Conservation (phyloP, 495 filamentous ascomycete species). For the Lophium mytilinum region DNA sequence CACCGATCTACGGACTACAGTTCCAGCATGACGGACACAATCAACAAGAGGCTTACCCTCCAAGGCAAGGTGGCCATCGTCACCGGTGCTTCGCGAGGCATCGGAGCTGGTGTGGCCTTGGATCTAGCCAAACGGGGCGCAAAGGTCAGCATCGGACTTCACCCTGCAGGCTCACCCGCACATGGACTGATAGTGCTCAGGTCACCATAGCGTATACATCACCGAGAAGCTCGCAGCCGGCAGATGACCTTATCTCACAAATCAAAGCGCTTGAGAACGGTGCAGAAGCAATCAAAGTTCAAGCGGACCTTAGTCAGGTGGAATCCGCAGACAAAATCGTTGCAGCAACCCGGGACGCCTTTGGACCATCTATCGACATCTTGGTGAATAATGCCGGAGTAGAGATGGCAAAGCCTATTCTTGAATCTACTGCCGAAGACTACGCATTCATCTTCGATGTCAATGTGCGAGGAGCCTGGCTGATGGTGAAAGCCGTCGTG, state of each 20-base stretch:
- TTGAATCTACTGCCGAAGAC: slow-evolving; percentile 32
- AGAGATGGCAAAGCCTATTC: slow-evolving; percentile 18
- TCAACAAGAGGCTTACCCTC: slow-evolving; percentile 2
- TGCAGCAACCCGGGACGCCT: slow-evolving; percentile 23
- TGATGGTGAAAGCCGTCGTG: slow-evolving; percentile 40
- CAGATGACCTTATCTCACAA: slow-evolving; percentile 28
- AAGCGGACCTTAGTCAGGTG: slow-evolving; percentile 33
- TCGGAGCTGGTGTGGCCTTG: slow-evolving; percentile 23
- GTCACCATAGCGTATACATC: slow-evolving; percentile 39
- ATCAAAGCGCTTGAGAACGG: slow-evolving; percentile 31
- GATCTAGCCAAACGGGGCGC: slow-evolving; percentile 26
- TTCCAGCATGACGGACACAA: neutral
- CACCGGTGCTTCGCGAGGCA: slow-evolving; percentile 26
- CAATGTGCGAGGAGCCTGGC: slow-evolving; percentile 36
- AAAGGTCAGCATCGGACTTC: slow-evolving; percentile 11
- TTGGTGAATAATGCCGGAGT: slow-evolving; percentile 34
- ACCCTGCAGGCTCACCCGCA: neutral
- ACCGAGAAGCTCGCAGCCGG: slow-evolving; percentile 28
- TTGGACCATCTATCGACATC: slow-evolving; percentile 33
- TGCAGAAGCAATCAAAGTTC: slow-evolving; percentile 31
- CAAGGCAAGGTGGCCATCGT: slow-evolving; percentile 27
- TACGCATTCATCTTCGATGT: slow-evolving; percentile 35
- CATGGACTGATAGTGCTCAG: slow-evolving; percentile 13
- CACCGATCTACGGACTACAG: no score
- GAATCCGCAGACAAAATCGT: slow-evolving; percentile 29